Evolutionary conservation across 148 eudicot genomes (phyloP), one percentile per base, ranked within the genome.

Genomic region (Bassia scoparia): DNA sequence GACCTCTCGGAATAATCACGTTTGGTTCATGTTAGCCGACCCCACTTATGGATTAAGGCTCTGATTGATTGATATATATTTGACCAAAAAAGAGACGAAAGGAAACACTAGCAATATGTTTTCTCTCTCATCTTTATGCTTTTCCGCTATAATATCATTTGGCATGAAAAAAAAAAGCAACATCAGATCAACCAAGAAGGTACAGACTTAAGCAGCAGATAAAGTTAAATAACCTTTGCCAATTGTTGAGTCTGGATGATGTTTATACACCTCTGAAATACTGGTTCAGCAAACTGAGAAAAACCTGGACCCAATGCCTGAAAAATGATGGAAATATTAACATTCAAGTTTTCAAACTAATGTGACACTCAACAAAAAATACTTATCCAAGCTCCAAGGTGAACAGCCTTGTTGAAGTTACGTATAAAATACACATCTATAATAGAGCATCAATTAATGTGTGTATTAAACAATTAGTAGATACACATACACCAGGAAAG

Each of bases 301-400:
- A 94, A 94, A 67, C 96, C 98, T 10, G 89, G 79, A 54, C 98
- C 97, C 84, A 94, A 72, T 60, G 97, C 98, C 98, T 94, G 93
- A 78, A 86, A 80, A 65, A 70, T 56, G 53, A 2, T 37, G 23
- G 8, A 63, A 63, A 65, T 29, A 53, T 83, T 81, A 83, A 74
- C 52, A 29, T 60, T 65, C 53, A 20, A 69, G 34, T 64, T 41
- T 66, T 20, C 5, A 69, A 35, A 12, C 21, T 10, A 27, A 33
- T 3, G 48, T 65, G 60, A 14, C 16, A 29, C 27, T 37, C 50
- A 37, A 21, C 65, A 21, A 73, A n/a, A 26, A 27, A n/a, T 13
- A 21, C 14, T 16, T 49, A 21, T 41, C 1, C n/a, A 74, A 44
- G 46, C 60, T 56, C 10, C 26, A 11, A 59, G 10, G 43, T 43